These are phyloP conservation scores for Sporothrix variecibatus DNA, from an alignment of 2,329 filamentous ascomycete species.

Conservation along the genomic window DNA sequence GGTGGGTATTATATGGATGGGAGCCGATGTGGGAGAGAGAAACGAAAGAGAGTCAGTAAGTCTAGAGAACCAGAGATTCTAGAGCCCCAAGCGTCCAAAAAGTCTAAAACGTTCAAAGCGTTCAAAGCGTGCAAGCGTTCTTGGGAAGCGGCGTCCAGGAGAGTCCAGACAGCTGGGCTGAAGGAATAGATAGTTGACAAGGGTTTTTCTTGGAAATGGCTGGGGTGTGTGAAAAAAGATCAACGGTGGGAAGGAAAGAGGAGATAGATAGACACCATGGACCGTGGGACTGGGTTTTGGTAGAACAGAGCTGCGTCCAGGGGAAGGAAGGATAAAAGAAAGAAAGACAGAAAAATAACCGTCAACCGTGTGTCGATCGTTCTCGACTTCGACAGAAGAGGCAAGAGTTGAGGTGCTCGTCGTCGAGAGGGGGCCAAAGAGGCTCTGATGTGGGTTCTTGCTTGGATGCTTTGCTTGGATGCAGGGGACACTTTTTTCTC, in stretches of 20 bases:
- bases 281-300: neutral
- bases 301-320: neutral
- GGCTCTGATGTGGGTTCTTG: neutral
- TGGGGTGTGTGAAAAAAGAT: neutral
- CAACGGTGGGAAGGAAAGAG: neutral
- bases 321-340: neutral
- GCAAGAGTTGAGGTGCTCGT: neutral
- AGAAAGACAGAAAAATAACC: neutral
- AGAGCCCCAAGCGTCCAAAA: neutral
- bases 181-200: neutral
- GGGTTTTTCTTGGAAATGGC: neutral
- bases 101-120: neutral
- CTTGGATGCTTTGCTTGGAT: neutral
- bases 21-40: neutral
- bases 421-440: neutral
- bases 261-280: neutral
- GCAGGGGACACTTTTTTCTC: neutral
- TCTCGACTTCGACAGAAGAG: neutral
- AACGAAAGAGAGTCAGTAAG: neutral
- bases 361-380: neutral
- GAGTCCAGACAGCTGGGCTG: neutral
- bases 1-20: conserved; percentile 1
- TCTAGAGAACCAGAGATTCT: neutral
- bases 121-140: too few relatives aligned
- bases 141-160: too few relatives aligned